Base-by-base conservation (phyloP, 75 land plant species). In the Pinus tabuliformis region DNA sequence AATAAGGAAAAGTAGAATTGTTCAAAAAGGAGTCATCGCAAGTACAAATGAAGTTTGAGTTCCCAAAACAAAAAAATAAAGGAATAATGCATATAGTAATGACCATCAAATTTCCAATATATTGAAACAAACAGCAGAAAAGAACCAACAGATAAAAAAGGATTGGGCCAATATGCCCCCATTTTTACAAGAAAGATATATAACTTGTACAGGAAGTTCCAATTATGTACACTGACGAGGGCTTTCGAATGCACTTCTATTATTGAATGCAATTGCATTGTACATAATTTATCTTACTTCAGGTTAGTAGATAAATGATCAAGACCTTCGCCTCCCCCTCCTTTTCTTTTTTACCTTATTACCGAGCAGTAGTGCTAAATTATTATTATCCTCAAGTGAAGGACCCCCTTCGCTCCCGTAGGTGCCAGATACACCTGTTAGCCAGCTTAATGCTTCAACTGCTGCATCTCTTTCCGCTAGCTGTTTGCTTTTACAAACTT, bases 381-480 rank as follows among this genome's bases (percentile, higher is more conserved):
- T 45, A 39, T 68, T 45, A 68, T 68, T 45, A 73, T 88, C 87
- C 54, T 68, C 72, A 24, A 72, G 81, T 72, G 80, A 81, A 26
- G 83, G 77, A 28, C 77, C 68, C 60, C 78, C 80, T 37, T 83
- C 82, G 16, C 75, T 76, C 30, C 37, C 39, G 12, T 57, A 60
- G 45, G 56, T 83, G 30, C 80, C 82, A 61, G 88, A 84, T 21
- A 82, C 76, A 28, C 80, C 83, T 1, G 88, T 86, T 62, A 92
- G 59, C 89, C 89, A 91, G 58, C 76, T 86, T 62, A 92, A 78
- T 52, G 95, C 98, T 80, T 87, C 87, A 49, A 90, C 79, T 22
- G 98, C 97, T 57, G 94, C 99, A 78, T 92, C 97, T 79, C 83
- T 90, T 82, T 94, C 99, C 0, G 99, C 99, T n/a, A 90, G 82